These are phyloP conservation scores for Cucumis hystrix DNA, from an alignment of 306 rosid species.

Conservation along the genomic window DNA sequence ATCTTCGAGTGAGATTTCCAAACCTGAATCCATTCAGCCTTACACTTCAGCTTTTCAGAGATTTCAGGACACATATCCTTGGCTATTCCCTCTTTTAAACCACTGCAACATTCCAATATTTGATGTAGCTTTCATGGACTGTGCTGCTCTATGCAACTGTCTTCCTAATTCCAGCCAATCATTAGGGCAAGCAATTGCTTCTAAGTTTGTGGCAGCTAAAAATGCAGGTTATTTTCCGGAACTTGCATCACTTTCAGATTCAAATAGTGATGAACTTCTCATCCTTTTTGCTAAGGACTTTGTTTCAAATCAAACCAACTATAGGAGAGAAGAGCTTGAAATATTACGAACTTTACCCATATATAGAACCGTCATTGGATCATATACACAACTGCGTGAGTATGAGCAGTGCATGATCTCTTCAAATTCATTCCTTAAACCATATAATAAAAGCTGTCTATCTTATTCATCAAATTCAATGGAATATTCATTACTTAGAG, in stretches of 20 bases:
- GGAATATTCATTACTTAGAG: slow-evolving; percentile 62
- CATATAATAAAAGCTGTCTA: slow-evolving; percentile 70
- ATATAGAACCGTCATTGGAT: slow-evolving; percentile 78
- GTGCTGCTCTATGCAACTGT: slow-evolving; percentile 55
- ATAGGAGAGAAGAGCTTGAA: slow-evolving; percentile 58
- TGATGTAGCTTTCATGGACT: slow-evolving; percentile 61
- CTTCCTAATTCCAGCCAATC: slow-evolving; percentile 48
- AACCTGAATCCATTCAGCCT: slow-evolving; percentile 31
- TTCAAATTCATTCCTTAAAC: slow-evolving; percentile 70
- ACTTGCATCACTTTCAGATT: slow-evolving; percentile 46
- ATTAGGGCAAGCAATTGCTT: slow-evolving; percentile 71
- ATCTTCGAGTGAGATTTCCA: slow-evolving; percentile 22
- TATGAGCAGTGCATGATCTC: slow-evolving; percentile 78
- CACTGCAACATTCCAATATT: slow-evolving; percentile 83
- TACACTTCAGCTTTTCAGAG: slow-evolving; percentile 53
- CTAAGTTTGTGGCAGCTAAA: slow-evolving; percentile 81
- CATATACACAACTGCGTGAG: slow-evolving; percentile 56
- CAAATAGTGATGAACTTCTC: slow-evolving; percentile 64
- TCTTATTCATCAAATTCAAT: slow-evolving; percentile 52
- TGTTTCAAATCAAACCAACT: slow-evolving; percentile 31
- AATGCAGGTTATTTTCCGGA: slow-evolving; percentile 73
- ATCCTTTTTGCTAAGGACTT: slow-evolving; percentile 63
- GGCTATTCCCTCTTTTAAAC: slow-evolving; percentile 75
- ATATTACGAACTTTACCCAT: slow-evolving; percentile 71
- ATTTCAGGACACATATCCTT: slow-evolving; percentile 49